Conservation (phyloP, 768 basidiomycete genomes). For the Panaeolus papilionaceus region DNA sequence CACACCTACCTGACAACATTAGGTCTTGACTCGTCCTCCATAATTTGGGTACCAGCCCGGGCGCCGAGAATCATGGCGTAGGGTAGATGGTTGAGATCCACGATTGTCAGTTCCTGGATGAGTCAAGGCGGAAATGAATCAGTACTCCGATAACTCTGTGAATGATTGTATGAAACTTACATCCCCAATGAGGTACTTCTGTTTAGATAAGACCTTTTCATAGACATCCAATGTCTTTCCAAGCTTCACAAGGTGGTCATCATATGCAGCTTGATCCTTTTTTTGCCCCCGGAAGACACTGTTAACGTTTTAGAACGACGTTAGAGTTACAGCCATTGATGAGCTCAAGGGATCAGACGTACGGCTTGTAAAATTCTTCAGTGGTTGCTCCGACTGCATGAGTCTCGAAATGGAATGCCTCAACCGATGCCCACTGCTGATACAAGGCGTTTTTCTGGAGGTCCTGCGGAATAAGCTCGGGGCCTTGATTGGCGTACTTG, state of each 20-base stretch:
- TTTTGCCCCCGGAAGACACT: neutral
- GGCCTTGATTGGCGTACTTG: conserved; percentile 52
- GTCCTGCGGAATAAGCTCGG: conserved; percentile 44
- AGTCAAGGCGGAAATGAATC: neutral
- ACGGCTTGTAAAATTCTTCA: conserved; percentile 49
- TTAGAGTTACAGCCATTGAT: conserved; percentile 25
- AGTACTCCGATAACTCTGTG: neutral
- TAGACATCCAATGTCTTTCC: conserved; percentile 48
- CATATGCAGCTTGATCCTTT: conserved; percentile 32
- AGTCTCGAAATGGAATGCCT: conserved; percentile 52
- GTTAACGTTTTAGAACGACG: conserved; percentile 17
- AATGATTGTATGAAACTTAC: conserved; percentile 25
- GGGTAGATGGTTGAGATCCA: conserved; percentile 53
- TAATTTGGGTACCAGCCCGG: conserved; percentile 30
- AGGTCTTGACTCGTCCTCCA: conserved; percentile 38
- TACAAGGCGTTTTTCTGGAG: conserved; percentile 37
- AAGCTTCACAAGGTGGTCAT: conserved; percentile 30
- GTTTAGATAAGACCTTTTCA: conserved; percentile 52
- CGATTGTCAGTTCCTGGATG: conserved; percentile 46
- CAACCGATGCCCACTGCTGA: conserved; percentile 47
- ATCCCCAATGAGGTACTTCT: conserved; percentile 53
- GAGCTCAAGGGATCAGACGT: conserved; percentile 7
- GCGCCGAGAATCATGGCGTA: conserved; percentile 35
- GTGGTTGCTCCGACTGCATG: conserved; percentile 39
- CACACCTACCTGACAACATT: conserved; percentile 40